Conservation (phyloP, 371 early-diverging fungal species). For the Rhizopus sp. region DNA sequence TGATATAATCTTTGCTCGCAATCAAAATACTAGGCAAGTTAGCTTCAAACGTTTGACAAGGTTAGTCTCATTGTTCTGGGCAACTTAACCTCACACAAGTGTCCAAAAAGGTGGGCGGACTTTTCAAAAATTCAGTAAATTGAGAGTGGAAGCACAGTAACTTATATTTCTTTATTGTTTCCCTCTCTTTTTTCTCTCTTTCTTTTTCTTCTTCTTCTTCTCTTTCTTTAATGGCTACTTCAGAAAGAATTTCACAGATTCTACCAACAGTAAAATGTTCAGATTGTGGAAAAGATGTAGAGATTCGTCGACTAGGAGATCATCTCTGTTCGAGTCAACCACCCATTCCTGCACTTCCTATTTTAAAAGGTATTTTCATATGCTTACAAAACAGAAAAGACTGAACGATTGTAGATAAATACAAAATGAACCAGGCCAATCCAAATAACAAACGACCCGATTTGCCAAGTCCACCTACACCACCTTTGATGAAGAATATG, state of each 20-base stretch:
- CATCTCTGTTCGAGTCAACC: constrained; percentile 63
- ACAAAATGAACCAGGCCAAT: constrained; percentile 3
- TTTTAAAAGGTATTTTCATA: constrained; percentile 31
- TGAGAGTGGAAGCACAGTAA: neutral
- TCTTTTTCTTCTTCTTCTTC: constrained; percentile 7
- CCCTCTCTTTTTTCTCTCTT: constrained; percentile 1
- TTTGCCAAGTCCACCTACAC: neutral
- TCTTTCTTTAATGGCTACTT: constrained; percentile 22
- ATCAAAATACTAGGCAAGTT: no score
- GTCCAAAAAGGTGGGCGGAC: no score
- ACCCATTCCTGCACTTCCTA: constrained; percentile 57
- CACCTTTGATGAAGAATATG: constrained; percentile 13
- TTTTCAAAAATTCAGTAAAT: neutral
- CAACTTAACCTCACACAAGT: no score
- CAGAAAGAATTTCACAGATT: constrained; percentile 62
- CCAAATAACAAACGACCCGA: neutral
- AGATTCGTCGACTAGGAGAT: constrained; percentile 57
- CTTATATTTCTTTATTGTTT: constrained; percentile 6
- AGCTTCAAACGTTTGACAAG: no score
- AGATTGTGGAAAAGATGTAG: constrained; percentile 65
- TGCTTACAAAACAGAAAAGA: neutral
- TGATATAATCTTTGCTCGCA: no score
- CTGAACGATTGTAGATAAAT: constrained; percentile 10
- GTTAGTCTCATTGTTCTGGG: no score
- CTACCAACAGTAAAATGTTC: constrained; percentile 64